Percentiles rank a stretch among this genome's conserved stretches.
phyloP scores from a whole-genome alignment of 2,329 filamentous ascomycete genomes.

The Aulographum hederae region DNA sequence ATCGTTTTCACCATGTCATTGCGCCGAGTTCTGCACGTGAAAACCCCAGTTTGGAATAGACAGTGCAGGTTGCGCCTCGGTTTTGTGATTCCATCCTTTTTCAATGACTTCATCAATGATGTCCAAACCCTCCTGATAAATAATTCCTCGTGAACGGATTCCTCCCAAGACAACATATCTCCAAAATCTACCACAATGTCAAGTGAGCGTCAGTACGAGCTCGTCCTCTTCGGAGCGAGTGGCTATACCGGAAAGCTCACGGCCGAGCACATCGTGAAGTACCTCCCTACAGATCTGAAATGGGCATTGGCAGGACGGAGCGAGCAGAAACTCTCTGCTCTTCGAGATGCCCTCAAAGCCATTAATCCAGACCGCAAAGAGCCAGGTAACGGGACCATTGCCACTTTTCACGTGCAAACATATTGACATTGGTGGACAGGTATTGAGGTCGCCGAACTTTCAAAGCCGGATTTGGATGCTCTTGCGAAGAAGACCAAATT shows the following conservation, averaged over 20 bases:
- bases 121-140: no score
- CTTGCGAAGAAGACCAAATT: slow-evolving; percentile 38
- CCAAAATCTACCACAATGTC: background rate
- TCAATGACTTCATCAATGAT: no score
- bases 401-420: slow-evolving; percentile 14
- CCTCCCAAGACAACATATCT: no score
- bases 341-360: slow-evolving; percentile 48
- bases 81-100: no score
- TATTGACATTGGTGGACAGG: slow-evolving; percentile 14
- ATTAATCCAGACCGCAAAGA: slow-evolving; percentile 50
- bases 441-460: slow-evolving; percentile 27
- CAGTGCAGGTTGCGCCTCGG: no score
- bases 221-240: slow-evolving; percentile 48
- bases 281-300: slow-evolving; percentile 57
- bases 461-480: slow-evolving; percentile 28
- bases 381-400: slow-evolving; percentile 35
- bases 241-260: slow-evolving; percentile 72
- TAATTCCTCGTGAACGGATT: no score
- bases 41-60: no score
- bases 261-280: slow-evolving; percentile 54
- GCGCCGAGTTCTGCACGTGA: no score
- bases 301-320: slow-evolving; percentile 83
- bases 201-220: slow-evolving; percentile 35
- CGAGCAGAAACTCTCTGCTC: slow-evolving; percentile 48
- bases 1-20: no score